Base-by-base conservation (phyloP, 352 stramenopile genomes). In the Pelagophyceae sp. region DNA sequence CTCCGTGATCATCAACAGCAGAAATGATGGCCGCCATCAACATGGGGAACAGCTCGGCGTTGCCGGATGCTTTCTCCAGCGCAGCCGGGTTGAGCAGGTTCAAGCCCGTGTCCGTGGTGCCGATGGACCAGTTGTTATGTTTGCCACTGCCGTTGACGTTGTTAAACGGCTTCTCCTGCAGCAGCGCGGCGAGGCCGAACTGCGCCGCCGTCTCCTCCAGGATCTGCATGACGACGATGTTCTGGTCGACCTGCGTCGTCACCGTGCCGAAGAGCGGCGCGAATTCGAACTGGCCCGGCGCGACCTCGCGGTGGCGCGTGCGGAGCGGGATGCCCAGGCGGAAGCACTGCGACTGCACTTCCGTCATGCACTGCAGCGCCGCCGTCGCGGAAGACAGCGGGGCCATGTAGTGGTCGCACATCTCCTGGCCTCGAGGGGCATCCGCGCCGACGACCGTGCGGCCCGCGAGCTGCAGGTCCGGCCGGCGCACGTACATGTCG, bases 81-180 rank as follows among this genome's bases (percentile, higher is more conserved):
- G 82, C 80, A 31, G 85, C 79, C 20, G 84, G 84, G 58, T 89
- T 83, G 31, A 94, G 79, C 23, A 92, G 67, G 76, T 90, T 90
- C 60, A 87, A 78, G 38, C 87, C 89, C n/a, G n/a, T n/a, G 79
- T 89, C 82, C 38, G 84, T 82, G 29, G 87, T 93, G 38, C 83
- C 85, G 77, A 95, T 86, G 67, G 82, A 89, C 89, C 89, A 95
- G 80, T 94, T 94, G 79, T 92, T 93, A 82, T 95, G 89, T 81
- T 95, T 95, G 77, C 90, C 89, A 29, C 80, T 88, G 80, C 90
- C 90, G 76, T 95, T 95, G 60, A 95, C 82, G 67, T 90, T 85
- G 69, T 90, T 87, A 83, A 94, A 95, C 31, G 90, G 90, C 83
- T 95, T 95, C 82, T 95, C 90, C 80, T 94, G 89, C 67, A 93